Conservation (phyloP, 2,329 filamentous ascomycete species). For the Paraphoma sp. region DNA sequence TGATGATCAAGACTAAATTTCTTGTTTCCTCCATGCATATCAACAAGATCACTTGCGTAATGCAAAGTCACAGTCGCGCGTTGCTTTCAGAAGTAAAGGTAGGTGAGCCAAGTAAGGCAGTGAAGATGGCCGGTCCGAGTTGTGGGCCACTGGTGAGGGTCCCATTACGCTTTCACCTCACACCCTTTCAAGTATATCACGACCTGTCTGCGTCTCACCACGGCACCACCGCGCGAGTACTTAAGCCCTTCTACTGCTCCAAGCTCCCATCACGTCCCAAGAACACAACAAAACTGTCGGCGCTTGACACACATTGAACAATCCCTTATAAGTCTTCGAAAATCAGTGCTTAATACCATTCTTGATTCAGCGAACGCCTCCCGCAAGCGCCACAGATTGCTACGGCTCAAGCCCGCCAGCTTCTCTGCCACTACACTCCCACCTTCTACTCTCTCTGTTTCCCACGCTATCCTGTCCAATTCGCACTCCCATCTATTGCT, state of each 20-base stretch:
- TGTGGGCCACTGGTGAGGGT: not conserved
- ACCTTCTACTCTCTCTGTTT: not conserved
- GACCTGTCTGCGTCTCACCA: no score
- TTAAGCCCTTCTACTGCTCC: no score
- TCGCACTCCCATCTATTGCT: not conserved
- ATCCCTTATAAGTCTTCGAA: not conserved
- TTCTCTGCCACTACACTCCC: not conserved
- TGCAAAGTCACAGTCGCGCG: no score
- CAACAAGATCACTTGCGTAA: no score
- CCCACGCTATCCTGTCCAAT: not conserved
- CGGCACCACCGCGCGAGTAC: no score
- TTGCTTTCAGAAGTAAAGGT: not conserved
- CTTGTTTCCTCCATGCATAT: no score
- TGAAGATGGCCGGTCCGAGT: not conserved
- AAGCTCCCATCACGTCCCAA: no score
- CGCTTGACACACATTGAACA: not conserved
- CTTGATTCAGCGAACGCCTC: no score
- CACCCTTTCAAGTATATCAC: not conserved
- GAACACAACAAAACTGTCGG: no score
- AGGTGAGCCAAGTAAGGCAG: not conserved
- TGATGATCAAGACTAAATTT: no score
- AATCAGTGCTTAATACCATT: not conserved
- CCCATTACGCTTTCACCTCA: constrained; percentile 13
- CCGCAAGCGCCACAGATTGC: not conserved
- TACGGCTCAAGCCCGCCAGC: not conserved